phyloP scores from a whole-genome alignment of 2,329 filamentous ascomycete genomes.

The Chrysosphaeria jannelii region DNA sequence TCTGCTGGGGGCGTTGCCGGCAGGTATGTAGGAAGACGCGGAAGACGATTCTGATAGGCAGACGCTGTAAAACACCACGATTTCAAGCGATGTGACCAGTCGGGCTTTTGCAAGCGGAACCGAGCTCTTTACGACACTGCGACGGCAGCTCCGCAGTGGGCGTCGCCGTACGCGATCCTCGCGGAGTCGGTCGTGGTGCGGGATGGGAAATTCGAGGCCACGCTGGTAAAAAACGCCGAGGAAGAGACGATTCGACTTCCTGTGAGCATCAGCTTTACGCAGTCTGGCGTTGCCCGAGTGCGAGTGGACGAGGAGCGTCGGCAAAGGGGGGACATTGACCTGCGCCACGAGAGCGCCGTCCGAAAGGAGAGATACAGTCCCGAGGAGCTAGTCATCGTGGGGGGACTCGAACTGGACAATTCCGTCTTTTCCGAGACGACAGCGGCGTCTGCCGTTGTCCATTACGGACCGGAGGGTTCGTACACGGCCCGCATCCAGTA shows the following conservation, averaged over 20 bases:
- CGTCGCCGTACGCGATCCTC: slow-evolving; percentile 51
- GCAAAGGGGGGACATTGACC: slow-evolving; percentile 60
- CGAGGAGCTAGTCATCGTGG: slow-evolving; percentile 61
- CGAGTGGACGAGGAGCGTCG: slow-evolving; percentile 78
- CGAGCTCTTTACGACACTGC: slow-evolving; percentile 63
- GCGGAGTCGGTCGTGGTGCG: slow-evolving; percentile 44
- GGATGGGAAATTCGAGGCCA: slow-evolving; percentile 50
- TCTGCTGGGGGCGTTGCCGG: slow-evolving; percentile 27
- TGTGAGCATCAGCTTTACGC: slow-evolving; percentile 60
- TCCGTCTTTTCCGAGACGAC: slow-evolving; percentile 28
- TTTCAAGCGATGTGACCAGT: slow-evolving; percentile 90
- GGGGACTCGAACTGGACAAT: slow-evolving; percentile 43
- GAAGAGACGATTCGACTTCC: slow-evolving; percentile 50
- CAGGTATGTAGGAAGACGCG: too few relatives aligned
- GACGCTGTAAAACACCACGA: slow-evolving; percentile 79
- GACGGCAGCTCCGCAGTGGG: slow-evolving; percentile 32
- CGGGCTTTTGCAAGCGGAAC: slow-evolving; percentile 92
- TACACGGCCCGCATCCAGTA: slow-evolving; percentile 67
- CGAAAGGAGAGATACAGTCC: slow-evolving; percentile 86
- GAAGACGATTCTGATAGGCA: too few relatives aligned
- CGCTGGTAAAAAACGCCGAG: slow-evolving; percentile 43
- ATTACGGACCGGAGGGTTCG: slow-evolving; percentile 45
- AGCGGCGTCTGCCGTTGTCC: slow-evolving; percentile 12
- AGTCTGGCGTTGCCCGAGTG: slow-evolving; percentile 67
- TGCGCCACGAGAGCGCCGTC: slow-evolving; percentile 56